phyloP scores from a whole-genome alignment of 208 protist species.

The Angomonas deanei region DNA sequence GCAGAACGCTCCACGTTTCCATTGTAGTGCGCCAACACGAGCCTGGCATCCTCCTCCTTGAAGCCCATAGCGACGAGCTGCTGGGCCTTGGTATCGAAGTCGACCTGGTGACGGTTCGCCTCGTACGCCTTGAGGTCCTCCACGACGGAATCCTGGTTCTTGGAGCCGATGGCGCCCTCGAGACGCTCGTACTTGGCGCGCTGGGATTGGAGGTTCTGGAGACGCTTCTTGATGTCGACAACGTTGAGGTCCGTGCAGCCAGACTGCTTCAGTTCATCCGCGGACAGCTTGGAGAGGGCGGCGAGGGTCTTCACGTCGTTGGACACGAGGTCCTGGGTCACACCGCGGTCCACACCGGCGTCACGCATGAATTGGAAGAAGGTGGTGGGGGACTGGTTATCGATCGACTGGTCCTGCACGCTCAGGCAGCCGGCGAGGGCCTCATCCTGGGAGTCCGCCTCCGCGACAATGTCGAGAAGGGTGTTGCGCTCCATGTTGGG shows the following conservation, averaged over 20 bases:
- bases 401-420: constrained; percentile 62
- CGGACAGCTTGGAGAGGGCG: constrained; percentile 43
- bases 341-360: constrained; percentile 34
- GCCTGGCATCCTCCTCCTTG: constrained; percentile 25
- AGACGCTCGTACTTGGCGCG: constrained; percentile 49
- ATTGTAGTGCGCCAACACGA: constrained; percentile 76
- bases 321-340: constrained; percentile 44
- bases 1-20: constrained; percentile 65
- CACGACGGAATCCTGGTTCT: constrained; percentile 19
- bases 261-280: constrained; percentile 41
- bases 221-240: constrained; percentile 42
- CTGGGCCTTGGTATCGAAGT: constrained; percentile 56
- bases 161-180: constrained; percentile 41
- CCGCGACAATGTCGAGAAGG: constrained; percentile 55
- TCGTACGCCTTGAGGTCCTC: constrained; percentile 31
- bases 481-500: constrained; percentile 42
- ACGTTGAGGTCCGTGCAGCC: constrained; percentile 67
- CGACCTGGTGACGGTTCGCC: constrained; percentile 18
- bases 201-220: constrained; percentile 45
- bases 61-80: constrained; percentile 56
- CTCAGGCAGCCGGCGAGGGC: constrained; percentile 36
- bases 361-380: constrained; percentile 59
- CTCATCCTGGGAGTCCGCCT: constrained; percentile 44
- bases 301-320: constrained; percentile 55
- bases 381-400: constrained; percentile 33